Base-by-base conservation (phyloP, 2,329 filamentous ascomycete species). In the Helicocarpus griseus region DNA sequence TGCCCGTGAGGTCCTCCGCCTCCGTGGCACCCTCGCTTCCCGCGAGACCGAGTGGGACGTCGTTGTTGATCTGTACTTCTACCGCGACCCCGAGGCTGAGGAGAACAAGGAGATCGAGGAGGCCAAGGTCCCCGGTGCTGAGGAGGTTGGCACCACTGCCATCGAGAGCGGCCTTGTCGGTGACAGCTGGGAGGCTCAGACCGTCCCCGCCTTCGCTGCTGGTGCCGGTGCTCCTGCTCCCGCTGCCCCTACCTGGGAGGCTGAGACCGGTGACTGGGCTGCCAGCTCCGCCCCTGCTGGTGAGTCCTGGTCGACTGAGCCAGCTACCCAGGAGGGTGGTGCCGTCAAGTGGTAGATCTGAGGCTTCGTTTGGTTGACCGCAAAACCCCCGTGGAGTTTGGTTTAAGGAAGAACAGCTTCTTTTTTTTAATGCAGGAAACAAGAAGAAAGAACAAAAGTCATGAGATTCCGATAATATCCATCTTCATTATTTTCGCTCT, bases 61-160 rank as follows among this genome's bases (percentile, higher is more conserved):
- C 77, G 97, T 98, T 85, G 89, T 94, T 69, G 93, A 98, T 85
- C 79, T 98, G 69, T 98, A 98, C 89, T 98, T 98, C 86, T 96
- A 98, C 87, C 93, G 94, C 74, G 94, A 98, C 78, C 93, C 94
- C 66, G 93, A 98, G 79, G 89, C 90, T 64, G 93, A 98, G 84
- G 93, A 95, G 74, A 91, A 95, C 83, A 95, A 98, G 80, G 94
- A 96, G 69, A 79, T 85, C 61, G 87, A 77, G 56, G 91, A 97
- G 81, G 68, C 77, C 65, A 95, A 97, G 86, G 78, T 85, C 58
- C 79, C 87, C 60, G 85, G 82, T 68, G 85, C 80, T 64, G 90
- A 95, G 62, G 91, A 96, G 77, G 86, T 87, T 68, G 89, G 85
- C 63, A 69, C 86, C 57, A 84, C 76, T 63, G 83, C 87, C 63